Evolutionary conservation across 805 yeast species (phyloP).

Genomic region (Yamadazyma olivae): DNA sequence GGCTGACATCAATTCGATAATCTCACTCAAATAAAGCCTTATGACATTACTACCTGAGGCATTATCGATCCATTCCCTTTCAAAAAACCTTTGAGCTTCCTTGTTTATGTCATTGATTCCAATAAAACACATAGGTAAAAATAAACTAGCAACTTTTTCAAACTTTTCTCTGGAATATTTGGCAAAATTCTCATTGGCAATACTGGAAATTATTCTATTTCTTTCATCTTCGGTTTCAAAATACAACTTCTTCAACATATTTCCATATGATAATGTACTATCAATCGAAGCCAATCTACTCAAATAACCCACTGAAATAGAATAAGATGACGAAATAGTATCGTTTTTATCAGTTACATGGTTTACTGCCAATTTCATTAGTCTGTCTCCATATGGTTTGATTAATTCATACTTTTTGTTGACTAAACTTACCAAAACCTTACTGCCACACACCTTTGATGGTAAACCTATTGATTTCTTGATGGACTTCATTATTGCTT

Average conservation of each 20-base stretch:
- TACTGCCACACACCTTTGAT: conserved; percentile 81
- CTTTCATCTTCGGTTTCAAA: conserved; percentile 54
- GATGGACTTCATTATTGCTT: conserved; percentile 51
- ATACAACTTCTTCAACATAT: conserved; percentile 50
- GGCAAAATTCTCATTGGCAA: conserved; percentile 63
- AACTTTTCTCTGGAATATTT: conserved; percentile 69
- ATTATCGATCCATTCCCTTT: conserved; percentile 72
- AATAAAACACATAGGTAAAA: conserved; percentile 75
- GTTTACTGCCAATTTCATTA: conserved; percentile 53
- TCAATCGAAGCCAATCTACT: conserved; percentile 59
- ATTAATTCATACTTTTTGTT: conserved; percentile 48
- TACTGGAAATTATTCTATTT: conserved; percentile 50
- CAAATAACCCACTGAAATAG: conserved; percentile 76
- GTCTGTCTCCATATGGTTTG: conserved; percentile 55
- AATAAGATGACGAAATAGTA: conserved; percentile 71
- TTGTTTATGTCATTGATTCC: conserved; percentile 65
- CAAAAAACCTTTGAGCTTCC: conserved; percentile 48
- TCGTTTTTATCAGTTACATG: conserved; percentile 71
- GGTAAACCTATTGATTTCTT: conserved; percentile 83
- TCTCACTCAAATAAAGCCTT: conserved; percentile 67
- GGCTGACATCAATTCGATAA: conserved; percentile 47
- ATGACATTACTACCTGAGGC: conserved; percentile 77
- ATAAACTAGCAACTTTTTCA: conserved; percentile 55
- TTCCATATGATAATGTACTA: conserved; percentile 51
- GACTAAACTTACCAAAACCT: conserved; percentile 63